Evolutionary conservation across 257 asterid species (phyloP).

Genomic region (Penstemon newberryi): DNA sequence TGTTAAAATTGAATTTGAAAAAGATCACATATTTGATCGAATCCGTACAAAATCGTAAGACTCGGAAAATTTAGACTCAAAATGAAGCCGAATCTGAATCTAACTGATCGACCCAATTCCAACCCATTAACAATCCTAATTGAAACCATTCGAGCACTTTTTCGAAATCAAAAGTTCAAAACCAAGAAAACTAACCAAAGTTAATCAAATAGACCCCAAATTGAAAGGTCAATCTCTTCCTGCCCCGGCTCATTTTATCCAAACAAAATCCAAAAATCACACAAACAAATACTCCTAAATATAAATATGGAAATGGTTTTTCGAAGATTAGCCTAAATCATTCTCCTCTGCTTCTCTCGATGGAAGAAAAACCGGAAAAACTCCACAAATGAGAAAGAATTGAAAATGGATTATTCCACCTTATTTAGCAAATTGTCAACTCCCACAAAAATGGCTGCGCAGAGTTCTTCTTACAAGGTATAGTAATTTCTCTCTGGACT

Average conservation of each 20-base stretch:
- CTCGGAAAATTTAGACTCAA: too few species aligned
- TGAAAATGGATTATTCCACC: conserved; percentile 36
- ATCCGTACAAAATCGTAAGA: too few species aligned
- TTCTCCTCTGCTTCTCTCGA: conserved; percentile 11
- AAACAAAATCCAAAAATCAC: not conserved
- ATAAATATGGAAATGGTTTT: conserved; percentile 2
- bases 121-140: too few species aligned
- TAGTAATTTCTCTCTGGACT: not conserved
- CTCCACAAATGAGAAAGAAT: conserved; percentile 30
- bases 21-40: too few species aligned
- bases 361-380: conserved; percentile 23
- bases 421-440: conserved; percentile 36
- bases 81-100: too few species aligned
- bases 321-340: not conserved
- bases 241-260: conserved; percentile 34
- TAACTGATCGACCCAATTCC: too few species aligned
- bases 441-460: conserved; percentile 56
- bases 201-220: conserved; percentile 7
- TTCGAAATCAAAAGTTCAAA: too few species aligned
- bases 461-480: conserved; percentile 67
- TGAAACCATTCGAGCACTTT: too few species aligned
- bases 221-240: conserved; percentile 33
- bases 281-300: not conserved
- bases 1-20: too few species aligned
- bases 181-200: too few species aligned